Base-by-base conservation (phyloP, 164 flowering plant genomes). In the Saururus chinensis region DNA sequence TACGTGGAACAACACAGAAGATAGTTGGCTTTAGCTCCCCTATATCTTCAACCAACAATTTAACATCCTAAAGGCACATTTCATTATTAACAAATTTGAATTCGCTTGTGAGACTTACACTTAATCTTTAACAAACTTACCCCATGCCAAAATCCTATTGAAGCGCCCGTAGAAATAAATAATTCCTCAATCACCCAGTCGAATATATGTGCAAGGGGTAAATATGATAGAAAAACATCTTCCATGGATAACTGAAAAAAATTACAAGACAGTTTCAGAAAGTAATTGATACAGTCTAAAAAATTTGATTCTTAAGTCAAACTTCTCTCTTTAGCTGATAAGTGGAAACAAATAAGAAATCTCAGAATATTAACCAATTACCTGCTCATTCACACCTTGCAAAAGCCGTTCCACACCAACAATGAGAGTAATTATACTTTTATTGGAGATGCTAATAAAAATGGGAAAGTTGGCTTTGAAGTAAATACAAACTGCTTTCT, bases 61-160 rank as follows among this genome's bases (percentile, higher is more conserved):
- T 95, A 66, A 82, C 90, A 76, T 95, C 93, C 99, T 95, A 88
- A 56, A 77, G 60, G 56, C 62, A 62, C 53, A 59, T 59, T 41
- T 13, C 14, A 45, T 8, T 12, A 45, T 8, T 8, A 2, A 7
- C 49, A 45, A 45, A 12, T 12, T 53, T 61, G 25, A 60, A 63
- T 14, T 63, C 19, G 6, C 25, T 53, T 5, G 21, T 19, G 17
- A 61, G 45, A 56, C 40, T 35, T n/a, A 56, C 7, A 51, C 14
- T 35, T 16, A 26, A 63, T 24, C 56, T 14, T 49, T 26, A 48
- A 56, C n/a, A 17, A 61, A 65, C 96, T 86, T 73, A 91, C 99
- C 93, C 95, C 96, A 59, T 88, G 88, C 98, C 98, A 95, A 72
- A 86, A 95, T 64, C 99, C 99, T 59, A 95, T 87, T 25, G 92